A percentile compares a stretch with the other conserved stretches of the same genome.
These are phyloP conservation scores for Pistacia integerrima DNA, from an alignment of 345 rosid species.

Conservation along the genomic window DNA sequence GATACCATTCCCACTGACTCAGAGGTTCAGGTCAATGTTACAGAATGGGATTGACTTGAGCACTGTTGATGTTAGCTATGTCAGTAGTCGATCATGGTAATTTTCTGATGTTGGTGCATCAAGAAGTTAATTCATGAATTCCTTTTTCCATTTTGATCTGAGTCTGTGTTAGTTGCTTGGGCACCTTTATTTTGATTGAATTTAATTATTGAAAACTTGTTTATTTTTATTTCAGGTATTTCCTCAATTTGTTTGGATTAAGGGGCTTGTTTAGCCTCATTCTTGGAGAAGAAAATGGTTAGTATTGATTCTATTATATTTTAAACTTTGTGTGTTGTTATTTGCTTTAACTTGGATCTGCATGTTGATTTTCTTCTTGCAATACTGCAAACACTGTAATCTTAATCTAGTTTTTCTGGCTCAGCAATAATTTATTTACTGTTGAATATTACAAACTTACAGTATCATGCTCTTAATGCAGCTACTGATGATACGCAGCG, in stretches of 20 bases:
- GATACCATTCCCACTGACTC: slow-evolving; percentile 97
- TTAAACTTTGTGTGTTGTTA: slow-evolving; percentile 6
- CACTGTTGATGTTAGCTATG: slow-evolving; percentile 98
- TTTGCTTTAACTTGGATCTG: background rate
- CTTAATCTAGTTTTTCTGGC: background rate
- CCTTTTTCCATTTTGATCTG: background rate
- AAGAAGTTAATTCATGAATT: background rate
- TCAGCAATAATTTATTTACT: background rate
- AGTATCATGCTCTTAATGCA: slow-evolving; percentile 33
- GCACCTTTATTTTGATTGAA: slow-evolving; percentile 8
- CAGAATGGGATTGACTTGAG: slow-evolving; percentile 99
- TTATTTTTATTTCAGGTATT: slow-evolving; percentile 59
- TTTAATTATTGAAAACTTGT: slow-evolving; percentile 14
- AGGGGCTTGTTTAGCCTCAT: slow-evolving; percentile 98
- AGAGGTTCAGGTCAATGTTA: slow-evolving; percentile 96
- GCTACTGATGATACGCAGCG: slow-evolving; percentile 88
- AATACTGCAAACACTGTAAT: background rate
- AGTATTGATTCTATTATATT: slow-evolving; percentile 12
- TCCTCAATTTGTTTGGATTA: slow-evolving; percentile 94
- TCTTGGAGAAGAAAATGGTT: slow-evolving; percentile 99
- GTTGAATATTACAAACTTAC: background rate
- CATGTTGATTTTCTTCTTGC: slow-evolving; percentile 2
- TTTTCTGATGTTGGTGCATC: slow-evolving; percentile 3
- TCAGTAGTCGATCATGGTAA: slow-evolving; percentile 98
- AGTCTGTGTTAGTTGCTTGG: background rate